Conservation (phyloP, 306 rosid genomes). For the Astragalus glycyphyllos region DNA sequence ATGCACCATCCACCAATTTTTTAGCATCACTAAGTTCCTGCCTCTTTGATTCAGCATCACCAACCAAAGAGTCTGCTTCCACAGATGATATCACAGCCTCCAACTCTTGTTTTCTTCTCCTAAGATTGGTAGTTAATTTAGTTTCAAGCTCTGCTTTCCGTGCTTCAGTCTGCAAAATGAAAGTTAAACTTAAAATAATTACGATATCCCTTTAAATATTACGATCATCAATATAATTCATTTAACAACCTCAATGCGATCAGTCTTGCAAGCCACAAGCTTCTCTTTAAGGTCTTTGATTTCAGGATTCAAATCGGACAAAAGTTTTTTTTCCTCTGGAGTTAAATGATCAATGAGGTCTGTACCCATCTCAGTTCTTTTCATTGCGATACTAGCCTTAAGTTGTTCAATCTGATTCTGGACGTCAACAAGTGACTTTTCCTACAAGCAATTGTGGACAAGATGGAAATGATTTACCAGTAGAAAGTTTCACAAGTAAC, state of each 20-base stretch:
- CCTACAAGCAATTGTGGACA: constrained; percentile 63
- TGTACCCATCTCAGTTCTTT: constrained; percentile 91
- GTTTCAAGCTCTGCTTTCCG: constrained; percentile 96
- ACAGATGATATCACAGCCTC: constrained; percentile 78
- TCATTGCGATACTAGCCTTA: constrained; percentile 78
- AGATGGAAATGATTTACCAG: constrained; percentile 28
- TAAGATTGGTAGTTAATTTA: constrained; percentile 92
- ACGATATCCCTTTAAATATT: constrained; percentile 10
- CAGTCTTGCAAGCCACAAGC: constrained; percentile 82
- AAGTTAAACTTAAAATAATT: constrained; percentile 42
- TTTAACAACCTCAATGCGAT: constrained; percentile 86
- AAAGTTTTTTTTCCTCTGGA: constrained; percentile 78
- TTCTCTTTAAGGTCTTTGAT: constrained; percentile 82
- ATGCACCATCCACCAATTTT: constrained; percentile 73
- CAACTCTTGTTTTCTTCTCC: constrained; percentile 92
- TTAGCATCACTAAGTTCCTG: constrained; percentile 80
- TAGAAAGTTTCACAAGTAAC: constrained; percentile 30
- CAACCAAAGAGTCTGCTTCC: constrained; percentile 64
- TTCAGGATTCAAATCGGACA: constrained; percentile 89
- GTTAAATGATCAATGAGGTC: constrained; percentile 95
- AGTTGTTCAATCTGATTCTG: constrained; percentile 89
- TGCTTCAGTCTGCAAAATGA: constrained; percentile 72
- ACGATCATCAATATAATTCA: constrained; percentile 26
- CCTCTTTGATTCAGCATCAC: constrained; percentile 68
- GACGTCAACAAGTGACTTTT: constrained; percentile 86